Evolutionary conservation across 2,329 filamentous ascomycete genomes (phyloP), one percentile per base, ranked within the genome.

Genomic region (Aspergillus ibericus): DNA sequence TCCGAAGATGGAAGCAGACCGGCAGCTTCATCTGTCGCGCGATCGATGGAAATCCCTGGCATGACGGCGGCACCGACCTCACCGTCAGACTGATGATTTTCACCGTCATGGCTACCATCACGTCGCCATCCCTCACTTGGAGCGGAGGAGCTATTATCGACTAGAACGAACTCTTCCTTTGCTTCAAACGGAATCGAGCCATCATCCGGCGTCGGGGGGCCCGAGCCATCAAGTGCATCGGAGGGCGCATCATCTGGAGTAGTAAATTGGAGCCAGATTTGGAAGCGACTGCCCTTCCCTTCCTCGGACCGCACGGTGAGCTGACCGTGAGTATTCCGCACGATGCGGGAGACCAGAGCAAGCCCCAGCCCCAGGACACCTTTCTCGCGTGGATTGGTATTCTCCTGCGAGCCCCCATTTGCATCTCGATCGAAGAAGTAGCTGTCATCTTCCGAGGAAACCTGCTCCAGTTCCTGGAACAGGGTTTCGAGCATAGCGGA

Each of bases 241-340:
- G 32, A 18, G 9, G 53, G 15, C 2, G 40, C 44, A 18, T 66
- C 66, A 2, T 68, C 63, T 0, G 85, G 87, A 1, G 93, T 70
- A 7, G 86, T 81, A 63, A 96, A 95, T 0, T 89, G 88, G 29
- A 96, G 78, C 62, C 91, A 85, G 22, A 96, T 85, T 18, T 92
- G 86, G 63, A 96, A 96, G 53, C 90, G 83, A 16, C 92, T 93
- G 0, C 93, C 92, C 66, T 88, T 90, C 1, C 89, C 89, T 70
- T 89, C 84, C 67, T 95, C 91, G 0, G 92, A 96, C 68, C 92
- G 93, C 1, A 96, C 77, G 1, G 91, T 86, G 29, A 96, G 75
- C 68, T 96, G 92, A 0, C 92, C 93, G 59, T 93, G 88, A 90
- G 96, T 95, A 68, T 92, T 96, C n/a, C 88, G 85, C 32, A 96